Evolutionary conservation across 2,329 filamentous ascomycete genomes (phyloP), one percentile per base, ranked within the genome.

Genomic region (Salinomyces thailandicus): DNA sequence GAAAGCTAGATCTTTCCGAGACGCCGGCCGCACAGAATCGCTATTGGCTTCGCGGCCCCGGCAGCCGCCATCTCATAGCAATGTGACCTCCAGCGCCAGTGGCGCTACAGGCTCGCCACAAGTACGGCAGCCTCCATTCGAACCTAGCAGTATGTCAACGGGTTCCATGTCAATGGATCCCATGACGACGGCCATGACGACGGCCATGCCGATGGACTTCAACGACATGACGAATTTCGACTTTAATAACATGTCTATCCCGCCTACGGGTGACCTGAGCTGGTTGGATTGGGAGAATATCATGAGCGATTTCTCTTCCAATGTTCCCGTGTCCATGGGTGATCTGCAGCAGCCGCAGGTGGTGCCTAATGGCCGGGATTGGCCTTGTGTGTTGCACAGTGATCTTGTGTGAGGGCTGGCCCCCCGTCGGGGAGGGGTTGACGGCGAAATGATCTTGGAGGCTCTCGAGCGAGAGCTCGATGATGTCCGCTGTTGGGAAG

Each of bases 1-100:
- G 42, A 69, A 68, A 49, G 72, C 72, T 0, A 41, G 30, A 5
- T 48, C 50, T 1, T 55, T 54, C 36, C 41, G 52, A 16, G 47
- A 55, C 14, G 47, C 40, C 18, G 38, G 39, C 11, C 12, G 30
- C 18, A 16, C 35, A 18, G 24, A 38, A 18, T 38, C 35, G 15
- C n/a, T 19, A n/a, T n/a, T n/a, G 20, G 17, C n/a, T 12, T n/a
- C 18, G 9, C n/a, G 5, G 27, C 13, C 14, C 5, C 27, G 6
- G 11, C 17, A 34, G 30, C 6, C 16, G 26, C 14, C 7, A 14
- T 12, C 13, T 9, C 8, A 8, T 9, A 16, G 6, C 13, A 13
- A 33, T 16, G 15, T 33, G 31, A 16, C 16, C 17, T n/a, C 15
- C 6, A 18, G 24, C 16, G 32, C 29, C 9, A 13, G 20, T 1